phyloP scores from a whole-genome alignment of 2,329 filamentous ascomycete species.

The Fusarium sp. region DNA sequence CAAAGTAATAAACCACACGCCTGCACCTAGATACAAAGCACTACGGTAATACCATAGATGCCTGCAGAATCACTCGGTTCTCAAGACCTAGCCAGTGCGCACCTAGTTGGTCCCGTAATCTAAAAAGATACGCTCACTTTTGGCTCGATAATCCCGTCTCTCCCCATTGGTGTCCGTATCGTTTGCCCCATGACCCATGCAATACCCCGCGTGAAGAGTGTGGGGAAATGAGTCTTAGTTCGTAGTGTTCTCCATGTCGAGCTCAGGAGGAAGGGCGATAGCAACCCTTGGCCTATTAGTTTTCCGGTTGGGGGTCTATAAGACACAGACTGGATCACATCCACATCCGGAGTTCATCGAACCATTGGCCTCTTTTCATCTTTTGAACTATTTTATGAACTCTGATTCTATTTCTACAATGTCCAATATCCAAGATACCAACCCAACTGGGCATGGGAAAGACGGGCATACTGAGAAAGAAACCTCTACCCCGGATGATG shows the following conservation, averaged over 20 bases:
- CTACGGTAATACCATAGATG: too few species aligned
- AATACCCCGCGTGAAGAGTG: not conserved
- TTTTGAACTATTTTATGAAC: not conserved
- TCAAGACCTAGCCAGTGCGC: not conserved
- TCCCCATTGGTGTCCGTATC: slow-evolving; percentile 10
- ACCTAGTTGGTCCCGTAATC: not conserved
- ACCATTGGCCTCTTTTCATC: not conserved
- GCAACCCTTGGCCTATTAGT: not conserved
- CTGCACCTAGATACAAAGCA: too few species aligned
- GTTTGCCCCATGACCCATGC: not conserved
- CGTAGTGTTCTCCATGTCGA: not conserved
- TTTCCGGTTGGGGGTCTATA: not conserved
- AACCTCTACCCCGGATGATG: not conserved
- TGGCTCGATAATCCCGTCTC: not conserved
- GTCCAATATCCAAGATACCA: not conserved
- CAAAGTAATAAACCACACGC: too few species aligned
- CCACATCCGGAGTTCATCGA: not conserved
- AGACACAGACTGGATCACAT: not conserved
- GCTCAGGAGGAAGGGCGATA: not conserved
- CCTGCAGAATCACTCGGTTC: not conserved
- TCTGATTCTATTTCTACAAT: not conserved
- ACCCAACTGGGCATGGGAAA: not conserved
- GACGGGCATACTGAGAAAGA: not conserved
- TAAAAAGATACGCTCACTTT: not conserved
- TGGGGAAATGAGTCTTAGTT: not conserved